These are phyloP conservation scores for Comarum palustre DNA, from an alignment of 306 rosid species.

Conservation along the genomic window DNA sequence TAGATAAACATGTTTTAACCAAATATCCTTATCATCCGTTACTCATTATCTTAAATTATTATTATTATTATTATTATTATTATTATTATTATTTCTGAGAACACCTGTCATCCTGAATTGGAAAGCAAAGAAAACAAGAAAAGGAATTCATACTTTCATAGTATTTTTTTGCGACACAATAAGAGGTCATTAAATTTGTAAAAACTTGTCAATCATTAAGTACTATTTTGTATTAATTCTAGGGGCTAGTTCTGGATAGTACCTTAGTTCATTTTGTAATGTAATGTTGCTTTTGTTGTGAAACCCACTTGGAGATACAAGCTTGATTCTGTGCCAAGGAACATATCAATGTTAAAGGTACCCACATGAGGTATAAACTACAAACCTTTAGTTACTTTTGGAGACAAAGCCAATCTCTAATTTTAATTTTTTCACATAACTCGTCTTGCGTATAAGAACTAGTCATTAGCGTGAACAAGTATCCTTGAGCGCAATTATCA, in stretches of 20 bases:
- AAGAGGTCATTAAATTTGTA: neutral
- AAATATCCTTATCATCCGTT: no score
- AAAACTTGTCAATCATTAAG: neutral
- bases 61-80: no score
- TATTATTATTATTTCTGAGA: no score
- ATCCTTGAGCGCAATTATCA: fast-evolving
- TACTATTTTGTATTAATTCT: neutral
- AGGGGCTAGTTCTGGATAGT: neutral
- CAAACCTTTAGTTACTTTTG: neutral
- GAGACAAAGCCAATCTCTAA: neutral
- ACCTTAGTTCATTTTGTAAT: neutral
- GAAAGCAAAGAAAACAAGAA: no score
- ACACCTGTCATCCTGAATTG: no score
- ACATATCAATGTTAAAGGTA: neutral
- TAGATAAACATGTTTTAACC: no score
- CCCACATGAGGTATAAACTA: neutral
- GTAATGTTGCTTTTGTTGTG: neutral
- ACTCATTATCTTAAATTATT: no score
- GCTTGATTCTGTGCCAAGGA: neutral
- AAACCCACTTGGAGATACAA: neutral
- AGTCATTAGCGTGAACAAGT: neutral
- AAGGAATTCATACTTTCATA: no score
- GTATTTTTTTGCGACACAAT: no score
- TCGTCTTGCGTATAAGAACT: neutral
- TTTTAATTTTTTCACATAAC: no score